Base-by-base conservation (phyloP, 1,284 basidiomycete species). In the Puccinia coronata region DNA sequence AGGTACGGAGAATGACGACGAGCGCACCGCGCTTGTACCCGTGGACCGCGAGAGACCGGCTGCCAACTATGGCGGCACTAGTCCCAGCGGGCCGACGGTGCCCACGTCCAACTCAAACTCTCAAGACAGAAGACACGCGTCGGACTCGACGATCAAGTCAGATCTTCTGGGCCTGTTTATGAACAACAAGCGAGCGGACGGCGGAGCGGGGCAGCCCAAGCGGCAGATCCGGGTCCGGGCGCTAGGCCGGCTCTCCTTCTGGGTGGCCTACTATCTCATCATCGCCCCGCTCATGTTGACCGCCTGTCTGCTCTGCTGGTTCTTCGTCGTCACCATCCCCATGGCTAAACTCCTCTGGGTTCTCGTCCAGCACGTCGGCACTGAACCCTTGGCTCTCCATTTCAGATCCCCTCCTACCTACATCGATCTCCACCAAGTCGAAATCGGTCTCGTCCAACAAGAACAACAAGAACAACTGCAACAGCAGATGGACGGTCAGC, bases 331-430 rank as follows among this genome's bases (percentile, higher is more conserved):
- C 85, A 93, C 96, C 55, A 94, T 99, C 82, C 97, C 97, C 9
- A 99, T 99, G 97, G 97, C 96, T 49, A 96, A 93, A 87, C 89
- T 99, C 67, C 94, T 92, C 83, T 99, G 96, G 96, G 93, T 91
- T 20, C 89, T 99, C 57, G 89, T 99, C 85, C 91, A 92, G 80
- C 90, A 95, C 85, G 89, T 99, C 69, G 92, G 92, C 84, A 88
- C 89, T 80, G 91, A 92, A 82, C 95, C 97, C 0, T 91, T 92
- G 25, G 90, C 90, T 67, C 92, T 99, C 83, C 93, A 96, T 82
- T 99, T 99, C 88, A 94, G 95, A 83, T 90, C 93, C 16, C 91
- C 92, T 23, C 92, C 93, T 0, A 88, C 89, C 20, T 87, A 88
- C 23, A 88, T 91, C 16, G 63, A 82, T 25, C 28, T 81, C 12